These are phyloP conservation scores for Fusarium goolgardi DNA, from an alignment of 2,329 filamentous ascomycete species.

Conservation along the genomic window DNA sequence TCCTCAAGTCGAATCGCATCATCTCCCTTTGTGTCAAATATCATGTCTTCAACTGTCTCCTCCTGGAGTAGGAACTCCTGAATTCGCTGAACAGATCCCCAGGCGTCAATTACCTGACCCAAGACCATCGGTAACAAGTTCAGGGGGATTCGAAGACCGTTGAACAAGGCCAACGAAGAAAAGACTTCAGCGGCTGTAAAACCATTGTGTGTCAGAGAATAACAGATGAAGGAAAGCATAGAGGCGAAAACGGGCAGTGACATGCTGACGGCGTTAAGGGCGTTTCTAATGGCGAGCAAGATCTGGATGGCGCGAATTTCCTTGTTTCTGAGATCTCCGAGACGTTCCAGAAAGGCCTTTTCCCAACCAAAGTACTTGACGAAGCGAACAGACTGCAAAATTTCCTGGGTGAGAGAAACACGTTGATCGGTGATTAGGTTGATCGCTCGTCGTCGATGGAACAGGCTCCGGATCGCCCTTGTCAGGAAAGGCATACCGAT, in stretches of 20 bases:
- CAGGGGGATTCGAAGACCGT: slow-evolving; percentile 87
- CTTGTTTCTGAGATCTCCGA: slow-evolving; percentile 76
- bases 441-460: slow-evolving; percentile 79
- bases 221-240: slow-evolving; percentile 94
- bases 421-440: slow-evolving; percentile 95
- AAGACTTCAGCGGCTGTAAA: slow-evolving; percentile 85
- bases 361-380: slow-evolving; percentile 99
- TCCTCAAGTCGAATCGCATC: slow-evolving; percentile 77
- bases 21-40: slow-evolving; percentile 65
- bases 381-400: slow-evolving; percentile 89
- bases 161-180: slow-evolving; percentile 96
- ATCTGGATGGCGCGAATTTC: slow-evolving; percentile 90
- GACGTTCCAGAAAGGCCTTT: slow-evolving; percentile 80
- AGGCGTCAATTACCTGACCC: slow-evolving; percentile 89
- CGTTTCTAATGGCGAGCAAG: slow-evolving; percentile 84
- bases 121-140: slow-evolving; percentile 90
- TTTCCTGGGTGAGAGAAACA: slow-evolving; percentile 91
- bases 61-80: slow-evolving; percentile 90
- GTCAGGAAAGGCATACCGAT: slow-evolving; percentile 83
- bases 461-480: slow-evolving; percentile 79
- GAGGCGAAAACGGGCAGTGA: slow-evolving; percentile 93
- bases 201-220: slow-evolving; percentile 71
- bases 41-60: slow-evolving; percentile 79
- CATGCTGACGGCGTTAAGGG: slow-evolving; percentile 84
- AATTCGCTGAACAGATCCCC: slow-evolving; percentile 84